Evolutionary conservation across 2,329 filamentous ascomycete genomes (phyloP), one percentile per base, ranked within the genome.

Genomic region (Aspergillus brunneoviolaceus): DNA sequence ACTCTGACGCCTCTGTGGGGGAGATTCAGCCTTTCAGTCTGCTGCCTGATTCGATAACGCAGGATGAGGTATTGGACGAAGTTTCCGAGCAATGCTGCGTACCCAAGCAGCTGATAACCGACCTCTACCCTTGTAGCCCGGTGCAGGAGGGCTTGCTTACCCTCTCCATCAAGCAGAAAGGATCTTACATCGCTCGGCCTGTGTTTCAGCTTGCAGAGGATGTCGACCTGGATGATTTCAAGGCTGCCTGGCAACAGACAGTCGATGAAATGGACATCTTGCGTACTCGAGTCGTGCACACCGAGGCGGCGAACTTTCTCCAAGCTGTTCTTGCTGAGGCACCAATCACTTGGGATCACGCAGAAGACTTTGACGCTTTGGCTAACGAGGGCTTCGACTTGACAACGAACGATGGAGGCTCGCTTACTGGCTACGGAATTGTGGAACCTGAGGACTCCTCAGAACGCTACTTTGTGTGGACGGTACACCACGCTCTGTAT

Each of bases 401-500:
- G 3, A 69, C 72, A 9, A 69, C 70, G 23, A 68, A 73, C 25
- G 74, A 78, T 39, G 77, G 77, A 27, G 73, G 68, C 5, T 53
- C 60, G 2, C 59, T 79, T 10, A 71, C 72, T 16, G 68, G 70
- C 14, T 79, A 76, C 60, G 72, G 71, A 0, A 72, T 80, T 27
- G 69, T 78, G 4, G 61, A 70, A 25, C 62, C 72, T 2, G 60
- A 51, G 19, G 49, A 54, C 9, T 69, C 67, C 1, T 64, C 68
- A 12, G 57, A 58, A 39, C 63, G 65, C 2, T 76, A 80, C 63
- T 79, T 84, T 19, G 74, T 82, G 3, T 81, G 80, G 72, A 80
- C 79, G 0, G 76, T 82, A 54, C 82, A 84, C 59, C 82, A 84
- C 56, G 80, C 80, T 5, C 70, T 84, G 1, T 84, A 84, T 61